Percentiles rank a stretch among this genome's conserved stretches.
Conservation (phyloP, 2,329 filamentous ascomycete genomes). For the Fusarium denticulatum region DNA sequence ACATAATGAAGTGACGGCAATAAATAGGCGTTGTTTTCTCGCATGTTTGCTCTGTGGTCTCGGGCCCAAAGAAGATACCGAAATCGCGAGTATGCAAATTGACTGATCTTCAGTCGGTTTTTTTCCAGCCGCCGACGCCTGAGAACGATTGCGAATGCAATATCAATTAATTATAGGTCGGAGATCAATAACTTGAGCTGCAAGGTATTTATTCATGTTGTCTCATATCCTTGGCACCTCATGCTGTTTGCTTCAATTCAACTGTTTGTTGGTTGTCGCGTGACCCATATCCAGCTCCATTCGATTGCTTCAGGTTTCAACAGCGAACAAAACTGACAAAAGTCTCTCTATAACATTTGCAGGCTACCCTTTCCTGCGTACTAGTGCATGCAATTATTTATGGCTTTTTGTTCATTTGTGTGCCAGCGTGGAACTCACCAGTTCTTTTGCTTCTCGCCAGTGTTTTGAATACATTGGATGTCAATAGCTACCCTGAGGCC, state of each 20-base stretch:
- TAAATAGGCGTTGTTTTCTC: not conserved
- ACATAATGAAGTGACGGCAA: not conserved
- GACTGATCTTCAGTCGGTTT: not conserved
- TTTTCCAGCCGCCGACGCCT: not conserved
- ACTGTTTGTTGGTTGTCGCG: not conserved
- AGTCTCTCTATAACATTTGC: too few species aligned
- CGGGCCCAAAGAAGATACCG: not conserved
- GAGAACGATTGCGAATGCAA: not conserved
- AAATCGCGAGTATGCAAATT: not conserved
- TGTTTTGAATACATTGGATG: too few species aligned
- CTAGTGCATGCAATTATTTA: not conserved
- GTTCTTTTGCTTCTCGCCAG: too few species aligned
- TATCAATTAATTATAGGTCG: too few species aligned
- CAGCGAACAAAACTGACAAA: accelerated
- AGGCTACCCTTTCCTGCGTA: accelerated
- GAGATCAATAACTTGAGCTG: not conserved
- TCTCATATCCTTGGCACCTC: not conserved
- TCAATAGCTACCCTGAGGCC: not conserved
- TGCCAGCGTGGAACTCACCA: not conserved
- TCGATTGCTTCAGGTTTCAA: not conserved
- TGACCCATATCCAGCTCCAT: not conserved
- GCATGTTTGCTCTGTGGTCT: not conserved
- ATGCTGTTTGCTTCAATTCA: not conserved
- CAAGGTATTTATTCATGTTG: accelerated
- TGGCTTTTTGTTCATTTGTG: accelerated